Conservation (phyloP, 2,329 filamentous ascomycete genomes). For the Scytalidium sp. region DNA sequence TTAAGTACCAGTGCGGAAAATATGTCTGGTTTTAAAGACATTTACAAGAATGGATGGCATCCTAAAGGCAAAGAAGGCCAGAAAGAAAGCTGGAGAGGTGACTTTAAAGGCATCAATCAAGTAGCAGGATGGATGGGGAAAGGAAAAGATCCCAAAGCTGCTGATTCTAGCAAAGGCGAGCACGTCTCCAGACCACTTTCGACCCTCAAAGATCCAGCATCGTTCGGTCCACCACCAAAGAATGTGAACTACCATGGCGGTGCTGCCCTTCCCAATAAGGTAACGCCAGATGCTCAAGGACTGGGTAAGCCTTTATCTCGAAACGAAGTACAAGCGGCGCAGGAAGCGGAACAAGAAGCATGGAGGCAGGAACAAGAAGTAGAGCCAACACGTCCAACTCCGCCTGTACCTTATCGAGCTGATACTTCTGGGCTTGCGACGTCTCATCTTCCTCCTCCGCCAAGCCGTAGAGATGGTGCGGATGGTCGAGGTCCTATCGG, state of each 20-base stretch:
- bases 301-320: slow-evolving; percentile 41
- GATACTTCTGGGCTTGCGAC: slow-evolving; percentile 61
- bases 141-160: slow-evolving; percentile 20
- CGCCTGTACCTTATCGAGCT: slow-evolving; percentile 57
- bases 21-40: slow-evolving; percentile 45
- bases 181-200: slow-evolving; percentile 47
- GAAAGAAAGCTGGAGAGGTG: slow-evolving; percentile 49
- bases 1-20: no score
- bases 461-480: slow-evolving; percentile 37
- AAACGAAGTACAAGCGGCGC: slow-evolving; percentile 25
- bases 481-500: slow-evolving; percentile 21
- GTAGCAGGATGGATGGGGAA: slow-evolving; percentile 32
- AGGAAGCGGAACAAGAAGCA: slow-evolving; percentile 27
- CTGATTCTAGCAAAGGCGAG: neutral
- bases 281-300: slow-evolving; percentile 32
- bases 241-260: slow-evolving; percentile 31
- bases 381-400: slow-evolving; percentile 28
- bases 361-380: slow-evolving; percentile 21
- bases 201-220: slow-evolving; percentile 59
- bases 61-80: slow-evolving; percentile 49
- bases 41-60: slow-evolving; percentile 51
- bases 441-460: slow-evolving; percentile 57
- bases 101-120: slow-evolving; percentile 32
- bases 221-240: slow-evolving; percentile 67
- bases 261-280: slow-evolving; percentile 22